phyloP scores from a whole-genome alignment of 2,329 filamentous ascomycete genomes.

The Fusarium fracticaudum region DNA sequence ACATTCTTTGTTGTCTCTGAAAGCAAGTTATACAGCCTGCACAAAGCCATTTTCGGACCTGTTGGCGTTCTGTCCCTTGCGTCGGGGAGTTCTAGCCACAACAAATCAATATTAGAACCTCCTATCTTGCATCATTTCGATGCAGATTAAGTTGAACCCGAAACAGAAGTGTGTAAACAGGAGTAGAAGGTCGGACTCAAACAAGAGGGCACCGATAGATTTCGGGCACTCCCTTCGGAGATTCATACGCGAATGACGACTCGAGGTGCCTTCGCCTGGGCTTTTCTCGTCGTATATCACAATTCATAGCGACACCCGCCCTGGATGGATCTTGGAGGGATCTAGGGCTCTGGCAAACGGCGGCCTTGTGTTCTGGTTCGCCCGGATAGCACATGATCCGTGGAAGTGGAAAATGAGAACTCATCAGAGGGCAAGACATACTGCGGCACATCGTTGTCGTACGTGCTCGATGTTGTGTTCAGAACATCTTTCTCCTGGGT shows the following conservation, averaged over 20 bases:
- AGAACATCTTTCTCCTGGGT: background rate
- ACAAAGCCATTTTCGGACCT: slow-evolving; percentile 3
- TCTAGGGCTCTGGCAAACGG: slow-evolving; percentile 4
- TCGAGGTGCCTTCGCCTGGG: background rate
- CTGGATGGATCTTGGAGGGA: slow-evolving; percentile 12
- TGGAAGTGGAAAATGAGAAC: slow-evolving; percentile 9
- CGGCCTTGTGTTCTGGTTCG: slow-evolving; percentile 17
- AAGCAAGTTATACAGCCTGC: slow-evolving; percentile 3
- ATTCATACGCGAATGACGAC: background rate
- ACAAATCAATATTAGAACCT: slow-evolving; percentile 9
- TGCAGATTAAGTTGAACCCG: slow-evolving; percentile 15
- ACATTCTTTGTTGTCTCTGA: background rate
- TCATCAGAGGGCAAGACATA: background rate
- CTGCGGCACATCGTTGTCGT: background rate
- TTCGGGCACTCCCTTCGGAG: slow-evolving; percentile 37
- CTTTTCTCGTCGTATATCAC: slow-evolving; percentile 36
- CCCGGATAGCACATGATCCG: slow-evolving; percentile 20
- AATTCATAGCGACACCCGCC: slow-evolving; percentile 26
- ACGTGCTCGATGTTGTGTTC: slow-evolving; percentile 11
- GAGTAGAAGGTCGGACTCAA: background rate
- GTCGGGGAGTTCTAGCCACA: slow-evolving; percentile 18
- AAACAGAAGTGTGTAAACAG: slow-evolving; percentile 1
- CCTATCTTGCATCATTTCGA: slow-evolving; percentile 36
- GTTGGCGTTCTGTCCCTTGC: slow-evolving; percentile 30
- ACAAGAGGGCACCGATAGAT: slow-evolving; percentile 26